Base-by-base conservation (phyloP, 306 rosid species). In the Ochetophila trinervis region DNA sequence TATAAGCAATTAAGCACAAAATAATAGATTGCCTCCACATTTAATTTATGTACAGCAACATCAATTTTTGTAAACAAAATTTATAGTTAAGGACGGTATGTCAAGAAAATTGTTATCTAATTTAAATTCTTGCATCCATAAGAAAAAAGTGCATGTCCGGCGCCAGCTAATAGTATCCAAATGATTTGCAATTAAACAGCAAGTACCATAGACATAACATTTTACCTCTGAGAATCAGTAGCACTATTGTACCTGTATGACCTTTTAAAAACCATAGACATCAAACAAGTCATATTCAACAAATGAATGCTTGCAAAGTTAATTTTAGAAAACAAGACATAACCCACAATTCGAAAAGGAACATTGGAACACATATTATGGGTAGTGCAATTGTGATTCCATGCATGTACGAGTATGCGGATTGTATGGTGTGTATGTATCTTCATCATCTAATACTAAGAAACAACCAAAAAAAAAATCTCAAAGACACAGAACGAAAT, bases 201-300 rank as follows among this genome's bases (percentile, higher is more conserved):
- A 30, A 68, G 40, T 48, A 45, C 60, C 66, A 48, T 40, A 34
- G 74, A 62, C 69, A 22, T 20, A 9, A 51, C 70, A 47, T 55
- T 23, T 35, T 68, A 68, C 62, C 74, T 68, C 74, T 37, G 56
- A 67, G 53, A 36, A 59, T 49, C 60, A 53, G 42, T 53, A 67
- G 74, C 74, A 62, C 47, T 58, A 67, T 14, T 35, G 19, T 56
- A 55, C 74, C 62, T 62, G 79, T 23, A 34, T 35, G 62, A 49
- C 53, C 61, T 58, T 56, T 64, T 49, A 48, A 8, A 64, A 67
- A 20, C 69, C 66, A 62, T 70, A 60, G 68, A 75, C 54, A 62
- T 52, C 70, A 61, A 62, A 68, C n/a, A 23, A 54, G 55, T 56
- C 74, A 62, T 55, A 62, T 47, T 42, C 53, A 75, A 18, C 32